Conservation (phyloP, 2,329 filamentous ascomycete genomes). For the Monosporascus sp. region DNA sequence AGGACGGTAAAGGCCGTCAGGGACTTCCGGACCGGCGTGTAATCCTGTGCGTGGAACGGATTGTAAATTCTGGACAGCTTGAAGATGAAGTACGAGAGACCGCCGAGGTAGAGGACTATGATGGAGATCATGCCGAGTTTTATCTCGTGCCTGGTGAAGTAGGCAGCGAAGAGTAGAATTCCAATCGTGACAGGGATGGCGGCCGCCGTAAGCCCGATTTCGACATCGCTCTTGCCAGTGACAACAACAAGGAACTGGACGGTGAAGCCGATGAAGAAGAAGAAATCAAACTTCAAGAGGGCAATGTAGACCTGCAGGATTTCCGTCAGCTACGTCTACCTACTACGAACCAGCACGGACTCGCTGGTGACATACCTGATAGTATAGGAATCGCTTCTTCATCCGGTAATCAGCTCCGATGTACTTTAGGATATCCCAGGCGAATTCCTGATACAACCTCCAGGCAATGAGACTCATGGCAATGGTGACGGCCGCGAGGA, state of each 20-base stretch:
- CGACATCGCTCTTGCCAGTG: conserved; percentile 59
- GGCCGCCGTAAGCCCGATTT: conserved; percentile 81
- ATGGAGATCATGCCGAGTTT: conserved; percentile 69
- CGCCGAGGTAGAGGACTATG: conserved; percentile 83
- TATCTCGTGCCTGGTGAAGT: conserved; percentile 79
- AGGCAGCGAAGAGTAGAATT: conserved; percentile 80
- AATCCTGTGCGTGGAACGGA: conserved; percentile 51
- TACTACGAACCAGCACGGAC: background rate
- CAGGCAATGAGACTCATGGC: conserved; percentile 74
- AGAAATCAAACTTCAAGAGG: conserved; percentile 97
- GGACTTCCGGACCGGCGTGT: conserved; percentile 74
- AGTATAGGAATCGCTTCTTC: conserved; percentile 94
- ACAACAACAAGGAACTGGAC: conserved; percentile 97
- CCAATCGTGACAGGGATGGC: conserved; percentile 88
- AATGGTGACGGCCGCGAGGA: conserved; percentile 72
- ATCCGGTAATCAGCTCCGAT: conserved; percentile 95
- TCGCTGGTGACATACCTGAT: conserved; percentile 62
- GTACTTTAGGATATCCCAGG: conserved; percentile 99
- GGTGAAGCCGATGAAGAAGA: conserved; percentile 98
- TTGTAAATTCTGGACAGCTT: conserved; percentile 96
- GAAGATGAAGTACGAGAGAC: conserved; percentile 93
- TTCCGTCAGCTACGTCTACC: background rate
- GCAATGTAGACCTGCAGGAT: conserved; percentile 82
- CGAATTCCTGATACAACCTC: conserved; percentile 98
- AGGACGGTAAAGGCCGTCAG: conserved; percentile 92